Evolutionary conservation across 495 filamentous ascomycete species (phyloP).

Genomic region (Neurospora discreta): DNA sequence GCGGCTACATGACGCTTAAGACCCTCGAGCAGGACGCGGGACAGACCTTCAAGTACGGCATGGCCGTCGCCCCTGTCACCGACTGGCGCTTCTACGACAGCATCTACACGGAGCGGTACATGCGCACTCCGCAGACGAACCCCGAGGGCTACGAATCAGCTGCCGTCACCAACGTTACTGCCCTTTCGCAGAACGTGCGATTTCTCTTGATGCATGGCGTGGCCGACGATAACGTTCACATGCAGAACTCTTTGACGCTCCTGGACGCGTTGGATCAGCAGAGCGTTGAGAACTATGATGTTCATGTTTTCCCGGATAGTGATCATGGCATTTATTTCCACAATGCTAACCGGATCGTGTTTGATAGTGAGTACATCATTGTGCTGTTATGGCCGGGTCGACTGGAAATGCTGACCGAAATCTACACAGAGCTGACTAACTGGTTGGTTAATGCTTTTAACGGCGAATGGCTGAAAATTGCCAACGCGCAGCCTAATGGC

Average conservation of each 20-base stretch:
- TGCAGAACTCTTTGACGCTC: slow-evolving; percentile 81
- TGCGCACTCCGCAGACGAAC: slow-evolving; percentile 85
- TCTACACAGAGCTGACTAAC: slow-evolving; percentile 58
- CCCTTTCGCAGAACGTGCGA: slow-evolving; percentile 61
- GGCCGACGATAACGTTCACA: slow-evolving; percentile 92
- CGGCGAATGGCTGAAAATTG: slow-evolving; percentile 80
- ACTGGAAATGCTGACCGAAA: slow-evolving; percentile 15
- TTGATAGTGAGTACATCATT: slow-evolving; percentile 61
- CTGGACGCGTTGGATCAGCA: slow-evolving; percentile 78
- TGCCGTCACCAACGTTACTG: slow-evolving; percentile 57
- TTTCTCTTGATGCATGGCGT: slow-evolving; percentile 93
- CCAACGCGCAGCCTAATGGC: slow-evolving; percentile 48
- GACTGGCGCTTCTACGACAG: slow-evolving; percentile 95
- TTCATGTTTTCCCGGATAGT: slow-evolving; percentile 91
- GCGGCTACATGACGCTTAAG: slow-evolving; percentile 96
- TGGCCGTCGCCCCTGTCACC: slow-evolving; percentile 96
- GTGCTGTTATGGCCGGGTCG: background rate
- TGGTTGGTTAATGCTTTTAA: slow-evolving; percentile 98
- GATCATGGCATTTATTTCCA: slow-evolving; percentile 96
- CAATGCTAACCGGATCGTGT: slow-evolving; percentile 84
- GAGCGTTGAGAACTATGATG: slow-evolving; percentile 86
- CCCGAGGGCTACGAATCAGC: slow-evolving; percentile 62
- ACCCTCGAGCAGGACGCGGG: slow-evolving; percentile 85
- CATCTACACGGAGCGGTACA: slow-evolving; percentile 92
- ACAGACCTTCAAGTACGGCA: slow-evolving; percentile 84